Evolutionary conservation across 2,329 filamentous ascomycete species (phyloP).

Genomic region (Pezicula radicicola): DNA sequence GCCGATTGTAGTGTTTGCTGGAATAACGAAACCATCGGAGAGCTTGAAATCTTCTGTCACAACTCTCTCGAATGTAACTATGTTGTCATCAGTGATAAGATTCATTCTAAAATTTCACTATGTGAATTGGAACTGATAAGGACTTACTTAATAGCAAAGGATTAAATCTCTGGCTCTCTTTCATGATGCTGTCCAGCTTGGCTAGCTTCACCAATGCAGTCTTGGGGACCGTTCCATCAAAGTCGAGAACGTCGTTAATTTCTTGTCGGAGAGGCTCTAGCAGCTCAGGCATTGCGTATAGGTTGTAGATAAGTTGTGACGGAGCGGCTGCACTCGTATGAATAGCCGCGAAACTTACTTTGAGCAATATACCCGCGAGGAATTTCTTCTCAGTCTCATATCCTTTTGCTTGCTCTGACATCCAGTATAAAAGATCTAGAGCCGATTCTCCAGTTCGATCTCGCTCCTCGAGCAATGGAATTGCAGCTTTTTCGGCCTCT

Average conservation of each 20-base stretch:
- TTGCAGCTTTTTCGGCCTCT: background rate
- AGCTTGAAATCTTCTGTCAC: background rate
- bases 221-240: slow-evolving; percentile 1
- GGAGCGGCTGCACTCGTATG: background rate
- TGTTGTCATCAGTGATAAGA: too few relatives aligned
- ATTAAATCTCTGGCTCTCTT: slow-evolving; percentile 33
- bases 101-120: too few relatives aligned
- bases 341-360: background rate
- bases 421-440: background rate
- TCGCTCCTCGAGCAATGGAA: background rate
- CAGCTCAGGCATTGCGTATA: slow-evolving; percentile 5
- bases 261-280: slow-evolving; percentile 23
- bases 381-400: background rate
- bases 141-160: background rate
- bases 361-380: background rate
- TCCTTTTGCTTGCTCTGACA: background rate
- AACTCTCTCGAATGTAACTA: background rate
- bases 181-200: slow-evolving; percentile 35
- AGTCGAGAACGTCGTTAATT: slow-evolving; percentile 5
- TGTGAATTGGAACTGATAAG: background rate
- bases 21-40: too few relatives aligned
- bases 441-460: background rate
- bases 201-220: background rate
- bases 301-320: background rate
- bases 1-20: too few relatives aligned